Evolutionary conservation across 495 filamentous ascomycete species (phyloP).

Genomic region (Viridothelium virens): DNA sequence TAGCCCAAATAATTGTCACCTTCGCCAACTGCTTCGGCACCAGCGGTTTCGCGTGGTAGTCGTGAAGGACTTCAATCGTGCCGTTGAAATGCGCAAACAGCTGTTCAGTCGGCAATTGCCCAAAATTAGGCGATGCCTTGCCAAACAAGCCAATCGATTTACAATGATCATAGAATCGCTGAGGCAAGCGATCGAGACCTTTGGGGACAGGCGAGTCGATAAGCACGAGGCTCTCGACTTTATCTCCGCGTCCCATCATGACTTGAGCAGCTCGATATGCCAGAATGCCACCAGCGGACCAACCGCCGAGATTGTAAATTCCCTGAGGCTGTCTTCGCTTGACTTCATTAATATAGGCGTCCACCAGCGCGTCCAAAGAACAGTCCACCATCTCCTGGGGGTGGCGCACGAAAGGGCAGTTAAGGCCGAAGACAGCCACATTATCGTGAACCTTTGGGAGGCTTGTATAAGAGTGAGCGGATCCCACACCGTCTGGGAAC

Average conservation of each 20-base stretch:
- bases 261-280: conserved; percentile 23
- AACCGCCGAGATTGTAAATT: conserved; percentile 1
- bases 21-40: neutral
- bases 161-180: conserved; percentile 8
- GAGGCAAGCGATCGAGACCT: conserved; percentile 29
- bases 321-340: conserved; percentile 1
- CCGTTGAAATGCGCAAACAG: conserved; percentile 2
- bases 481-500: conserved; percentile 45
- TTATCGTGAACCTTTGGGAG: neutral
- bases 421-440: neutral
- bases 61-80: neutral
- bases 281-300: conserved; percentile 11
- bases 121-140: neutral
- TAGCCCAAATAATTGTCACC: neutral
- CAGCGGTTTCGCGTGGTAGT: neutral
- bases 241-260: conserved; percentile 29
- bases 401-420: conserved; percentile 6
- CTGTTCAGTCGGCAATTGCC: conserved; percentile 3
- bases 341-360: neutral
- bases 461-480: conserved; percentile 37
- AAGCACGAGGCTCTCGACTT: conserved; percentile 23
- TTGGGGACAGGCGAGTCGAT: conserved; percentile 26
- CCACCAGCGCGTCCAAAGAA: conserved; percentile 17
- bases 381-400: conserved; percentile 36
- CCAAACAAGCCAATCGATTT: conserved; percentile 4